Percentiles rank a stretch among this genome's conserved stretches.
Conservation (phyloP, 495 filamentous ascomycete species). For the Hypoxylon trugodes region DNA sequence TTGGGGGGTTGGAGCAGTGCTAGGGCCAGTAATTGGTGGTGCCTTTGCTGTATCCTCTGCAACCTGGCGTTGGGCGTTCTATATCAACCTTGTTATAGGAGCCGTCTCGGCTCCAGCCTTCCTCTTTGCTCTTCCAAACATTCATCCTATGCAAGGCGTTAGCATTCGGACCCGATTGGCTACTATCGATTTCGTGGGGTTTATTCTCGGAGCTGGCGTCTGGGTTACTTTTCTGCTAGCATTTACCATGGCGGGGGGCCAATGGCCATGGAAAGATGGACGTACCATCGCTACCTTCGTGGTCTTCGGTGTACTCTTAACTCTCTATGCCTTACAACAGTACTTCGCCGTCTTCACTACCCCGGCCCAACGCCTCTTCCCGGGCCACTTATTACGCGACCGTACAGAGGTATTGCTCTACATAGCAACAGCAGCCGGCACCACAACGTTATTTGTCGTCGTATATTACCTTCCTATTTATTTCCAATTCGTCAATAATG, state of each 20-base stretch:
- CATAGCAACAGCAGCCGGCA: constrained; percentile 45
- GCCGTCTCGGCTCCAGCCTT: not conserved
- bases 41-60: constrained; percentile 57
- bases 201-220: constrained; percentile 52
- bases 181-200: constrained; percentile 52
- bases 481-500: constrained; percentile 66
- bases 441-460: constrained; percentile 49
- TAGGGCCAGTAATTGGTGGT: constrained; percentile 67
- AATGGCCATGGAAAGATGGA: constrained; percentile 61
- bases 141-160: not conserved
- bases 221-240: constrained; percentile 58
- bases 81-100: constrained; percentile 58
- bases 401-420: constrained; percentile 58
- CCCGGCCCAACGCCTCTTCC: constrained; percentile 58
- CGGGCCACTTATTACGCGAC: constrained; percentile 57
- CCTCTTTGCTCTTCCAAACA: not conserved
- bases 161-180: not conserved
- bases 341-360: constrained; percentile 61
- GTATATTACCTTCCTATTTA: constrained; percentile 63
- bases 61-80: constrained; percentile 68
- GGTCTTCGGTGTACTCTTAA: constrained; percentile 59
- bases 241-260: constrained; percentile 62
- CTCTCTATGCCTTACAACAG: constrained; percentile 61
- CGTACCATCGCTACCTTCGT: constrained; percentile 64
- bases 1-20: constrained; percentile 55